Evolutionary conservation across 257 asterid genomes (phyloP).

Genomic region (Marsdenia floribunda): DNA sequence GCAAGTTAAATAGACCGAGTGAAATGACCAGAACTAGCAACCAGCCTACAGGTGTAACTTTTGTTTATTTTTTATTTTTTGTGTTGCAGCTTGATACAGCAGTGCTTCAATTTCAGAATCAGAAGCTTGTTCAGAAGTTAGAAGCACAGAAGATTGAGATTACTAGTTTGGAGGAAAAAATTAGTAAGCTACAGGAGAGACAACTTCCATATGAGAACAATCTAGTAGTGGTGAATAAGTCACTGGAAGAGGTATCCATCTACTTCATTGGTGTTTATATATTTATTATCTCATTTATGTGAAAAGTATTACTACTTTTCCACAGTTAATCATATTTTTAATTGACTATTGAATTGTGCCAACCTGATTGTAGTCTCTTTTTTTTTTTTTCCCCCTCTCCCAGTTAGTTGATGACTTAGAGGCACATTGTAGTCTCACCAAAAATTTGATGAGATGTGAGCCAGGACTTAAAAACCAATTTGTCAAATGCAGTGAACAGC

Average conservation of each 20-base stretch:
- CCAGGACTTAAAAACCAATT: slow-evolving; percentile 35
- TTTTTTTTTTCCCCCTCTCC: slow-evolving; percentile 3
- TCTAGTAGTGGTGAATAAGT: slow-evolving; percentile 41
- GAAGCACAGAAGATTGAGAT: slow-evolving; percentile 85
- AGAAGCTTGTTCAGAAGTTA: slow-evolving; percentile 82
- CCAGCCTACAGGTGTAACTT: background rate
- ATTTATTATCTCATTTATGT: background rate
- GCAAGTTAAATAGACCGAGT: background rate
- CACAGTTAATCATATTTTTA: background rate
- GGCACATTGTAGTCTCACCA: slow-evolving; percentile 37
- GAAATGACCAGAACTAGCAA: background rate
- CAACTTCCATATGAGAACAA: slow-evolving; percentile 56
- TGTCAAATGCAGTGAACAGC: slow-evolving; percentile 39
- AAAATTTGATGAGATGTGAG: slow-evolving; percentile 39
- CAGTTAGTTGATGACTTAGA: slow-evolving; percentile 78
- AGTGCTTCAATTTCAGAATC: slow-evolving; percentile 91
- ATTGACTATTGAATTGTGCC: background rate
- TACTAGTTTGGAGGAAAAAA: slow-evolving; percentile 47
- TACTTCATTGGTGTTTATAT: slow-evolving; percentile 4
- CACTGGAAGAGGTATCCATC: slow-evolving; percentile 68
- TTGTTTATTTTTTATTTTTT: background rate
- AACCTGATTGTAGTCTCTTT: background rate
- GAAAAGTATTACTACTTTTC: background rate
- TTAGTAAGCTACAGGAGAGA: slow-evolving; percentile 46
- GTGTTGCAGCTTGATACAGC: slow-evolving; percentile 73